Evolutionary conservation across 2,329 filamentous ascomycete species (phyloP).

Genomic region (Oidium heveae): DNA sequence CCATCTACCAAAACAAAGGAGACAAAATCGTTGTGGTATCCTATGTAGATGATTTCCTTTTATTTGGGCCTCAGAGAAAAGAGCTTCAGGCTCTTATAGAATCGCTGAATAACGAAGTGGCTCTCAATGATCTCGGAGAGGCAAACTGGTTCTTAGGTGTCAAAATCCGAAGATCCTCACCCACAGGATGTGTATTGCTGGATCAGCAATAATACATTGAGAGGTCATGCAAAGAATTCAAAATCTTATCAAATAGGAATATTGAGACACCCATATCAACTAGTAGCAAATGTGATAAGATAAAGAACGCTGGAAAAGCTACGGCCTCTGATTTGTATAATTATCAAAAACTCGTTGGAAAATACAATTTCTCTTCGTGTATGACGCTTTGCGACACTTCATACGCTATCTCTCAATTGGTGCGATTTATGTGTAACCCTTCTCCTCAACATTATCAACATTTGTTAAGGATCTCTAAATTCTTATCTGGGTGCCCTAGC

Average conservation of each 20-base stretch:
- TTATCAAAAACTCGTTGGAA: neutral
- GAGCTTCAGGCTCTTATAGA: neutral
- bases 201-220: neutral
- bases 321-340: neutral
- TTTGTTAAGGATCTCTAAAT: neutral
- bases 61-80: neutral
- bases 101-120: neutral
- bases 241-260: neutral
- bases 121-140: neutral
- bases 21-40: neutral
- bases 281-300: neutral
- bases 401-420: neutral
- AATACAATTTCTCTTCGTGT: neutral
- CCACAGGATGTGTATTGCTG: neutral
- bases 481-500: neutral
- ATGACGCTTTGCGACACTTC: neutral
- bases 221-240: neutral
- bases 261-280: neutral
- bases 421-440: neutral
- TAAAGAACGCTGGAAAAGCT: neutral
- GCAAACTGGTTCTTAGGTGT: neutral
- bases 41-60: neutral
- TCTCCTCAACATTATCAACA: neutral
- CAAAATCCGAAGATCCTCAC: neutral
- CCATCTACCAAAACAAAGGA: neutral